Conservation (phyloP, 106 monocot genomes). For the Acanthochlamys bracteata region DNA sequence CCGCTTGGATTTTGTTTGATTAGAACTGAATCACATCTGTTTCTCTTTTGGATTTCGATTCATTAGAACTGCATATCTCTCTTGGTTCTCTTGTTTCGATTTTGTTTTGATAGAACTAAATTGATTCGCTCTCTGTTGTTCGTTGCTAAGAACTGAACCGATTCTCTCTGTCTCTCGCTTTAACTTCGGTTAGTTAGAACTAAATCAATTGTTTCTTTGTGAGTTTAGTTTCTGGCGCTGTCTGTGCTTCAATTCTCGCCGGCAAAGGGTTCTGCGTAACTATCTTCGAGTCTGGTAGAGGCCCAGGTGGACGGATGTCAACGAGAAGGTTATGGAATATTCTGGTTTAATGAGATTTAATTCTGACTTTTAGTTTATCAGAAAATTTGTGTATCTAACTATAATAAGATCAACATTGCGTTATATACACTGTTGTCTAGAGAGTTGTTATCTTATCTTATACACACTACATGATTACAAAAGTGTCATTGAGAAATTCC, state of each 20-base stretch:
- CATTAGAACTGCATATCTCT: too few relatives aligned
- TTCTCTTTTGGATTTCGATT: too few relatives aligned
- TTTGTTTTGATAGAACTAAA: not conserved
- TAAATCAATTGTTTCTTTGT: not conserved
- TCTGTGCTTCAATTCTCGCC: constrained; percentile 71
- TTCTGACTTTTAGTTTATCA: not conserved
- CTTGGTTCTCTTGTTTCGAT: not conserved
- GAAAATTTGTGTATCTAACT: not conserved
- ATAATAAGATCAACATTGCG: not conserved
- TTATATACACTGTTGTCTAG: too few relatives aligned
- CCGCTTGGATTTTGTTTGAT: too few relatives aligned
- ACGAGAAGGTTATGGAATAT: constrained; percentile 39
- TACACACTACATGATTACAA: too few relatives aligned
- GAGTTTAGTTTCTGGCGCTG: constrained; percentile 57
- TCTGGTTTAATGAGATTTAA: too few relatives aligned
- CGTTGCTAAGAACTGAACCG: not conserved
- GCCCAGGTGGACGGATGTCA: constrained; percentile 77
- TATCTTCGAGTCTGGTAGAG: constrained; percentile 70
- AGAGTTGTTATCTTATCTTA: too few relatives aligned
- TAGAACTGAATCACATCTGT: too few relatives aligned
- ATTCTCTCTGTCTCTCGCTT: too few relatives aligned
- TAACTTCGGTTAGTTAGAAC: too few relatives aligned
- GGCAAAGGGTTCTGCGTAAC: constrained; percentile 59
- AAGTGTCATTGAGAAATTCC: too few relatives aligned
- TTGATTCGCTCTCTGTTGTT: not conserved